Evolutionary conservation across 331 rosid genomes (phyloP).

Genomic region (Acacia pycnantha): DNA sequence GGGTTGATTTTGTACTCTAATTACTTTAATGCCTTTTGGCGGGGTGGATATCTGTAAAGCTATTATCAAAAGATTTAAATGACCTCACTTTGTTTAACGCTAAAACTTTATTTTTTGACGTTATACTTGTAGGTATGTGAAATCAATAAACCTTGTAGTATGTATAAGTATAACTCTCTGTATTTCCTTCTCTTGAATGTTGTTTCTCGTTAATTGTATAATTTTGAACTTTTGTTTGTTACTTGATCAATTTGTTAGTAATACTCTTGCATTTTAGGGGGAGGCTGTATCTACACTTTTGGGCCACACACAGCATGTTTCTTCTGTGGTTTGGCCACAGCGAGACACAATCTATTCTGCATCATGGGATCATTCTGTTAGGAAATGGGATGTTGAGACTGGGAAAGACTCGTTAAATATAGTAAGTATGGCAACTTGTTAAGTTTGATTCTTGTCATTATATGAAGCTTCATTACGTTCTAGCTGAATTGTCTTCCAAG

Average conservation of each 20-base stretch:
- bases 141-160: background rate
- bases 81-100: constrained; percentile 19
- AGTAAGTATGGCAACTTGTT: constrained; percentile 47
- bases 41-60: background rate
- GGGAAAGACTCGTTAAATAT: constrained; percentile 60
- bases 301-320: constrained; percentile 90
- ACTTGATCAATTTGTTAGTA: background rate
- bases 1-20: background rate
- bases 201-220: constrained; percentile 8
- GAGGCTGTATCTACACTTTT: constrained; percentile 68
- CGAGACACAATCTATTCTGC: constrained; percentile 75
- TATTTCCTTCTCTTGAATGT: background rate
- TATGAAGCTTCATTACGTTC: background rate
- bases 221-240: background rate
- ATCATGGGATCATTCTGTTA: constrained; percentile 87
- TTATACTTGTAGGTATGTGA: constrained; percentile 6
- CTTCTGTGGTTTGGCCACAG: constrained; percentile 81
- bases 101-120: background rate
- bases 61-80: constrained; percentile 3
- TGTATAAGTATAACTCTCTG: background rate
- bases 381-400: constrained; percentile 84
- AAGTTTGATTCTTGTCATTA: background rate
- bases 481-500: background rate
- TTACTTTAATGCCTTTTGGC: background rate
- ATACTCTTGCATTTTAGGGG: constrained; percentile 46